phyloP scores from a whole-genome alignment of 352 stramenopile genomes.

The Globisporangium parvum region DNA sequence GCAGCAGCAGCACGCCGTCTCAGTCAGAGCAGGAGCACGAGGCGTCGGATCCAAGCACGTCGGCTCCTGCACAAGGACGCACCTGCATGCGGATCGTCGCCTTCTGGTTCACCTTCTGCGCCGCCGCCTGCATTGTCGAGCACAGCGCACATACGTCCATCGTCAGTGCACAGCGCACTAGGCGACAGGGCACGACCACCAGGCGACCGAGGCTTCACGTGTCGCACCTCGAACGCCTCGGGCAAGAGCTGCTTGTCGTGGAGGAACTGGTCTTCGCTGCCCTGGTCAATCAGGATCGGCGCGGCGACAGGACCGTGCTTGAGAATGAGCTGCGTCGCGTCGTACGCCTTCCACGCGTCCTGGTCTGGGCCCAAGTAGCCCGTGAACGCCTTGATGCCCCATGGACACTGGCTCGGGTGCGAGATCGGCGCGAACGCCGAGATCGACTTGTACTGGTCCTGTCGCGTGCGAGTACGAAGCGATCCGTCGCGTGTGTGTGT shows the following conservation, averaged over 20 bases:
- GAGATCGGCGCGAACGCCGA: conserved; percentile 96
- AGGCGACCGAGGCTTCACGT: no score
- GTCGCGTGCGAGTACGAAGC: not conserved
- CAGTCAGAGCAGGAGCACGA: not conserved
- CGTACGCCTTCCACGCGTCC: conserved; percentile 84
- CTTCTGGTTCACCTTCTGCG: conserved; percentile 75
- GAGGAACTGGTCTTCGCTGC: conserved; percentile 85
- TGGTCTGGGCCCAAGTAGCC: conserved; percentile 93
- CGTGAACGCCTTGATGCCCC: conserved; percentile 97
- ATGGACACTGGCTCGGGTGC: conserved; percentile 95
- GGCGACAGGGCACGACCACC: no score
- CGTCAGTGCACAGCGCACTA: no score
- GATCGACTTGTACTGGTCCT: conserved; percentile 88
- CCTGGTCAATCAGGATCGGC: conserved; percentile 89
- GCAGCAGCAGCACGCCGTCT: not conserved
- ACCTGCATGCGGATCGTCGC: conserved; percentile 75
- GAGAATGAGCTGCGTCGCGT: conserved; percentile 89
- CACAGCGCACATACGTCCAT: not conserved
- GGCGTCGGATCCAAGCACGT: not conserved
- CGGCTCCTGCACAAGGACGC: not conserved
- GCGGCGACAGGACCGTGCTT: conserved; percentile 52
- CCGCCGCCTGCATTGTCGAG: conserved; percentile 33
- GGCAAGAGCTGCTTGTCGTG: conserved; percentile 88
- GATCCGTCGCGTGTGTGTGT: not conserved
- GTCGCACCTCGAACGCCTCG: conserved; percentile 72